Evolutionary conservation across 768 basidiomycete species (phyloP).

Genomic region (Vararia minispora): DNA sequence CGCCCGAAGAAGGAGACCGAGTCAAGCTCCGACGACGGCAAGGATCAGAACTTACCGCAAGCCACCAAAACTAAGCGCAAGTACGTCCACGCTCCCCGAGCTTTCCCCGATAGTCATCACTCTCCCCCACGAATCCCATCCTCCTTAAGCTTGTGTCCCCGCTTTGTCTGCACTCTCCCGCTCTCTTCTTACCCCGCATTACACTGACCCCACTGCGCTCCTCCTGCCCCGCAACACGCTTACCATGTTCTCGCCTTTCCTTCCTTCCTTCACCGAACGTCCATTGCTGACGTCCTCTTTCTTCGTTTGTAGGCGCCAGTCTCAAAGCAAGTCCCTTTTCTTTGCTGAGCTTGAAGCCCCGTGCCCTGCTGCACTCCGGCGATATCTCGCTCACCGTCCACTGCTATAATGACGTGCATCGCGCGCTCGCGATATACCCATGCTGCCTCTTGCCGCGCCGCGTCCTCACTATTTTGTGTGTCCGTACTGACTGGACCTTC

Average conservation of each 20-base stretch:
- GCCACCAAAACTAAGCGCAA: conserved; percentile 72
- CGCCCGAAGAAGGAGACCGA: conserved; percentile 56
- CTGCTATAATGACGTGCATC: too few species aligned
- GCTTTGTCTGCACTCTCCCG: conserved; percentile 12
- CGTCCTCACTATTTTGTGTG: too few species aligned
- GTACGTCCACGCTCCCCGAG: conserved; percentile 48
- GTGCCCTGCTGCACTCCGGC: too few species aligned
- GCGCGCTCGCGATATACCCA: too few species aligned
- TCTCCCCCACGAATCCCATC: conserved; percentile 26
- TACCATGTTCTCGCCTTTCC: conserved; percentile 28
- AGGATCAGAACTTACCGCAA: conserved; percentile 51
- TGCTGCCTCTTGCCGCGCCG: too few species aligned
- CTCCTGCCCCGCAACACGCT: neutral
- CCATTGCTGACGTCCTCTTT: conserved; percentile 23
- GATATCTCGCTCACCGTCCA: too few species aligned
- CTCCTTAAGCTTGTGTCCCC: conserved; percentile 17
- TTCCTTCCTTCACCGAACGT: conserved; percentile 16
- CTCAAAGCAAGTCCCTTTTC: conserved; percentile 51
- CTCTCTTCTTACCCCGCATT: conserved; percentile 1
- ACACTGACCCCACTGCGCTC: neutral
- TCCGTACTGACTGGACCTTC: conserved; percentile 15
- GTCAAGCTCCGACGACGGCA: conserved; percentile 55
- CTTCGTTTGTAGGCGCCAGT: conserved; percentile 56
- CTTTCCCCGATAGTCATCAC: conserved; percentile 45
- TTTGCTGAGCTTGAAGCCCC: conserved; percentile 13